These are phyloP conservation scores for Orychophragmus violaceus DNA, from an alignment of 345 rosid species.

Conservation along the genomic window DNA sequence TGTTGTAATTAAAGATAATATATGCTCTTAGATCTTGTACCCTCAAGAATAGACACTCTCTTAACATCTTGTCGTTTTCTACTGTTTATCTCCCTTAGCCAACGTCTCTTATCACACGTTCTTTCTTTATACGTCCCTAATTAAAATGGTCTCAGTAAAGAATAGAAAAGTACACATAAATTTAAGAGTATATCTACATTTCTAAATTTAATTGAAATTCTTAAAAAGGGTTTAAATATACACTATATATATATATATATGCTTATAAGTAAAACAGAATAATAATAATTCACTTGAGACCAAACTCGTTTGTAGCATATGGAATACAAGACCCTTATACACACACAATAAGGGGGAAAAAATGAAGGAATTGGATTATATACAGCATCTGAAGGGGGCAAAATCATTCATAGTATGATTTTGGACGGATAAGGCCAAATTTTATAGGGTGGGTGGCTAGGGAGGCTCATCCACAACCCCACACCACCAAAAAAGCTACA, in stretches of 20 bases:
- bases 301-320: background rate
- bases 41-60: constrained; percentile 13
- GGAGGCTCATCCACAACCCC: constrained; percentile 8
- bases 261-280: background rate
- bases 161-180: background rate
- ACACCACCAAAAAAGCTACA: background rate
- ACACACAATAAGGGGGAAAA: background rate
- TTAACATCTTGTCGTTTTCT: constrained; percentile 7
- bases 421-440: constrained; percentile 11
- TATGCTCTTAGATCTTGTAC: constrained; percentile 17
- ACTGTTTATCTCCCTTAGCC: background rate
- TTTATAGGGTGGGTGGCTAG: constrained; percentile 23
- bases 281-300: background rate
- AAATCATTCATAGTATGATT: constrained; percentile 9
- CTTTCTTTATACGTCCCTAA: background rate
- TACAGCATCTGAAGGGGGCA: constrained; percentile 8
- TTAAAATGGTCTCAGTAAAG: background rate
- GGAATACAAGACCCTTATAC: background rate
- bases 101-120: background rate
- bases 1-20: constrained; percentile 11
- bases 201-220: background rate
- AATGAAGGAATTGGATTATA: background rate
- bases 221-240: background rate
- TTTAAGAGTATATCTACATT: too few relatives aligned
- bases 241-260: too few relatives aligned